Conservation (phyloP, 2,329 filamentous ascomycete species). For the Exophiala xenobiotica region DNA sequence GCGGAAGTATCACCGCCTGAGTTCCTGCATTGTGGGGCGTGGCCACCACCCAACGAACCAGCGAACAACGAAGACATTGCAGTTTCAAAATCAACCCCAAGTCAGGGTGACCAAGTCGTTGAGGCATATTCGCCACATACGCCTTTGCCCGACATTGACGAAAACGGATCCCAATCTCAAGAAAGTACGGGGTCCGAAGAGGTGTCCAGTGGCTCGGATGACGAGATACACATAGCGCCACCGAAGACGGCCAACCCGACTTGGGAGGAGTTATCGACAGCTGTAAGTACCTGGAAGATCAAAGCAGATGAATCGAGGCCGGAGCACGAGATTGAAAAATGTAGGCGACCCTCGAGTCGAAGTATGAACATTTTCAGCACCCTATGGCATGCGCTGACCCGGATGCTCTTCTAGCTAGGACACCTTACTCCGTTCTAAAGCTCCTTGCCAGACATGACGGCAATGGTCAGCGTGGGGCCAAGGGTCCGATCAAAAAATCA, state of each 20-base stretch:
- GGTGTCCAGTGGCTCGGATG: neutral
- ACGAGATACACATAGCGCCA: neutral
- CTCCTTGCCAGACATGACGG: constrained; percentile 14
- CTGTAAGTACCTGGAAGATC: constrained; percentile 9
- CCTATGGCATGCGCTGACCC: neutral
- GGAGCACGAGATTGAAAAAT: constrained; percentile 4
- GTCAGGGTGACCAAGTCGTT: neutral
- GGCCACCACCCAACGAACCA: constrained; percentile 8
- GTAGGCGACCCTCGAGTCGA: constrained; percentile 1
- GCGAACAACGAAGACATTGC: too few relatives aligned
- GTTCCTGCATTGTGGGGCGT: constrained; percentile 15
- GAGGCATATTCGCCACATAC: neutral
- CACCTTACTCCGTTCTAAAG: constrained; percentile 19
- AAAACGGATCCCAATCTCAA: neutral
- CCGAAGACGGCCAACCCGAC: neutral
- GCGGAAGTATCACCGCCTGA: constrained; percentile 8
- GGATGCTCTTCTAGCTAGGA: constrained; percentile 1
- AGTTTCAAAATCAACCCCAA: neutral
- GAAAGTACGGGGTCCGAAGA: neutral
- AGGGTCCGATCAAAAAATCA: neutral
- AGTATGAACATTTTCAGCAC: neutral
- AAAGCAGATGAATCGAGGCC: neutral
- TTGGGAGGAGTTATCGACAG: constrained; percentile 8
- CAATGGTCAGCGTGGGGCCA: neutral
- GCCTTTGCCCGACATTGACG: constrained; percentile 4